Percentiles rank a stretch among this genome's conserved stretches.
Conservation (phyloP, 148 eudicot species). For the Camellia japonica region DNA sequence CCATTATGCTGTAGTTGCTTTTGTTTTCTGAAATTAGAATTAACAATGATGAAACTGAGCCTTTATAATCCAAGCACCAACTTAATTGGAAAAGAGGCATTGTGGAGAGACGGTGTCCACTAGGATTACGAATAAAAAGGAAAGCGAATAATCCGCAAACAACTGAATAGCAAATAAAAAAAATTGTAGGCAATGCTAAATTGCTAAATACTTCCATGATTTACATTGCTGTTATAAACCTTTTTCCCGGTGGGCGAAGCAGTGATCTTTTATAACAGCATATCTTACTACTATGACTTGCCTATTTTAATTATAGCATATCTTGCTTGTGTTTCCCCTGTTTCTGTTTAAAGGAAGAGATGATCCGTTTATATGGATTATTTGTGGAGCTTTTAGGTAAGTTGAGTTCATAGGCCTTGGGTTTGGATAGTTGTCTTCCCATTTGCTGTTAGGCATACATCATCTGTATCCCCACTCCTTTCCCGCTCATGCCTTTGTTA, state of each 20-base stretch:
- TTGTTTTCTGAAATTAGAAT: not conserved
- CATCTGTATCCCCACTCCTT: not conserved
- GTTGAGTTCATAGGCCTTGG: not conserved
- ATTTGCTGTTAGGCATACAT: not conserved
- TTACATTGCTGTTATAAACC: not conserved
- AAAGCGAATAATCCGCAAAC: not conserved
- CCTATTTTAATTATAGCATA: not conserved
- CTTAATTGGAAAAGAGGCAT: not conserved
- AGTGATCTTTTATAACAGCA: not conserved
- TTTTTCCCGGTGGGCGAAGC: not conserved
- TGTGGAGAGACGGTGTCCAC: not conserved
- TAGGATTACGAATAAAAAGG: not conserved
- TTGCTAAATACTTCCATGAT: not conserved
- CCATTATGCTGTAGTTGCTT: not conserved
- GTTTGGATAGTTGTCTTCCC: not conserved
- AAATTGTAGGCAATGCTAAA: not conserved
- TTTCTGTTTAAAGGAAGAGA: not conserved
- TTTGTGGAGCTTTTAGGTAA: not conserved
- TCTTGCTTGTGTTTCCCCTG: not conserved
- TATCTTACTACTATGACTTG: no score
- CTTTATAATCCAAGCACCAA: not conserved
- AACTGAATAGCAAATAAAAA: not conserved
- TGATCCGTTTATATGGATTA: not conserved
- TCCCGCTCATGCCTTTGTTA: not conserved
- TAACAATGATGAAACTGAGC: not conserved